These are phyloP conservation scores for Sergeia podlipaevii DNA, from an alignment of 208 protist genomes.

Conservation along the genomic window DNA sequence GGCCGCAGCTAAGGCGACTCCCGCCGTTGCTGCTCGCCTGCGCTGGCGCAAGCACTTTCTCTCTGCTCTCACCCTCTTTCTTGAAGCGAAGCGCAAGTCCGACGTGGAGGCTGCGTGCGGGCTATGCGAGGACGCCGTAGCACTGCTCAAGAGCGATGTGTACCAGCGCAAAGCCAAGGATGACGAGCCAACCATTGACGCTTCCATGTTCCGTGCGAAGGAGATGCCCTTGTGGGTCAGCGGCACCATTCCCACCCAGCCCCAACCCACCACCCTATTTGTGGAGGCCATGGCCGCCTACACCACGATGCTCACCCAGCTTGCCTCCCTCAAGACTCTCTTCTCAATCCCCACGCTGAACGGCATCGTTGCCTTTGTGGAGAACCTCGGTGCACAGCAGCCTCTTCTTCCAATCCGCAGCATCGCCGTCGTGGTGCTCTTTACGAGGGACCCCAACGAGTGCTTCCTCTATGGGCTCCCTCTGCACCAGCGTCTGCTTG, in stretches of 20 bases:
- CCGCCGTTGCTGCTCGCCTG: slow-evolving; percentile 51
- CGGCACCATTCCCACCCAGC: slow-evolving; percentile 54
- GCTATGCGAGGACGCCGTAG: slow-evolving; percentile 36
- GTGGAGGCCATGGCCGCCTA: slow-evolving; percentile 48
- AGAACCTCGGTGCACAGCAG: slow-evolving; percentile 55
- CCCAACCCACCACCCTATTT: slow-evolving; percentile 33
- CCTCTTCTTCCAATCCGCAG: slow-evolving; percentile 67
- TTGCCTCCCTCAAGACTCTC: slow-evolving; percentile 52
- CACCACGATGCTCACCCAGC: slow-evolving; percentile 47
- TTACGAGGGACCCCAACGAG: slow-evolving; percentile 60
- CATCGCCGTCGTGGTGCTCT: slow-evolving; percentile 59
- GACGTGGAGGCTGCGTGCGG: slow-evolving; percentile 55
- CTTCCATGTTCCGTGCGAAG: slow-evolving; percentile 36
- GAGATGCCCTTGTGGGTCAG: slow-evolving; percentile 72
- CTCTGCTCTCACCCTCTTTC: slow-evolving; percentile 37
- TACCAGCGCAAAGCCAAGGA: slow-evolving; percentile 24
- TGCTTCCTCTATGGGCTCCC: slow-evolving; percentile 72
- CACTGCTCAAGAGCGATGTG: slow-evolving; percentile 27
- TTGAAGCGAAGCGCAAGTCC: slow-evolving; percentile 31
- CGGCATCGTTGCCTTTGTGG: slow-evolving; percentile 58
- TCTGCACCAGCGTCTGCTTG: slow-evolving; percentile 50
- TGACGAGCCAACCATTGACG: slow-evolving; percentile 45
- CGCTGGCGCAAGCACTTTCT: slow-evolving; percentile 69
- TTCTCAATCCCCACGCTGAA: slow-evolving; percentile 39
- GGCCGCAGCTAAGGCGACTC: slow-evolving; percentile 20